A percentile compares a stretch with the other conserved stretches of the same genome.
Evolutionary conservation across 208 protist genomes (phyloP).

Genomic region (Paratrypanosoma confusum): DNA sequence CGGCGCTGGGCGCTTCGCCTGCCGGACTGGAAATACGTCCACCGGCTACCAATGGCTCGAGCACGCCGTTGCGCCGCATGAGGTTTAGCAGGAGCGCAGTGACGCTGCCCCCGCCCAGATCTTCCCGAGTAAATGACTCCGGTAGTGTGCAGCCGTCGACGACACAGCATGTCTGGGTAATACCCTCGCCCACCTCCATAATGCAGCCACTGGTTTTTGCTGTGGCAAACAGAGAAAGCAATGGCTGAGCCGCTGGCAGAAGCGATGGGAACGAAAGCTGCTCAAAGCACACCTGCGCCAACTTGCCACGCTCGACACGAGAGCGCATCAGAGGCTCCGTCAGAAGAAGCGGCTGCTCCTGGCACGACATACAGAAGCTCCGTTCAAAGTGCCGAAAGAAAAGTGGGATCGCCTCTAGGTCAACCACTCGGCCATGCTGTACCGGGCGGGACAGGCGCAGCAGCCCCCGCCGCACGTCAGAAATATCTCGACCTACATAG

Average conservation of each 20-base stretch:
- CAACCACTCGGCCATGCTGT: conserved; percentile 36
- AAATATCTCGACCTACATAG: conserved; percentile 20
- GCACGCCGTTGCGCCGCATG: conserved; percentile 29
- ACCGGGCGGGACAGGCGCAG: conserved; percentile 59
- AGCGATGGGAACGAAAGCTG: no score
- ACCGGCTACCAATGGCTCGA: no score
- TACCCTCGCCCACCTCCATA: conserved; percentile 44
- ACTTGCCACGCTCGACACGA: conserved; percentile 31
- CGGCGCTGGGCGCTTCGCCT: no score
- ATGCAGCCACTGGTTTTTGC: conserved; percentile 48
- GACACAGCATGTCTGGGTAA: conserved; percentile 33
- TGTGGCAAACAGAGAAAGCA: conserved; percentile 51
- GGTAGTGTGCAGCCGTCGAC: conserved; percentile 37
- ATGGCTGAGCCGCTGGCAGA: conserved; percentile 31
- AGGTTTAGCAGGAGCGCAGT: conserved; percentile 36
- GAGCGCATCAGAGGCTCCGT: conserved; percentile 56
- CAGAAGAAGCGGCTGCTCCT: conserved; percentile 2
- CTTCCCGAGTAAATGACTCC: conserved; percentile 30
- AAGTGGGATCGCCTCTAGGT: conserved; percentile 24
- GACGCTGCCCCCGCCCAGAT: conserved; percentile 26
- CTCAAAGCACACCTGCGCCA: conserved; percentile 50
- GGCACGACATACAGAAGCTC: conserved; percentile 1
- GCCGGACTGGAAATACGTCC: no score
- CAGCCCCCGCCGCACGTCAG: conserved; percentile 23
- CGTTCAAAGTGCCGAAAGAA: conserved; percentile 18